These are phyloP conservation scores for Backusella parvicylindrica DNA, from an alignment of 192 early-diverging fungal species.

Conservation along the genomic window DNA sequence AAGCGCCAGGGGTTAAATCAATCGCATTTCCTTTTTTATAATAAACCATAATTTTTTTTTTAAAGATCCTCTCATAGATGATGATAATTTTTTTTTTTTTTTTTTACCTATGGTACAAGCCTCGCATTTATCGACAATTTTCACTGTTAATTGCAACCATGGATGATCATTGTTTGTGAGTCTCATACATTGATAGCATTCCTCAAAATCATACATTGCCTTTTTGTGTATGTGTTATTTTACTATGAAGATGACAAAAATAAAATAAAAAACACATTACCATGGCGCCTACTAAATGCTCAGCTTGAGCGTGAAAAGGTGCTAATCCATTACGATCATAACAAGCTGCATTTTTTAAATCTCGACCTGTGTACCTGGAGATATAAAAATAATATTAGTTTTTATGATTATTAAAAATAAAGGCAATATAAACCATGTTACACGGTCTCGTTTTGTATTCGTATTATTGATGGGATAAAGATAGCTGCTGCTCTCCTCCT, in stretches of 20 bases:
- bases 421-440: slow-evolving; percentile 22
- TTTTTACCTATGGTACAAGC: slow-evolving; percentile 17
- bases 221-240: background rate
- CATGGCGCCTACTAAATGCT: slow-evolving; percentile 40
- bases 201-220: slow-evolving; percentile 32
- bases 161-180: slow-evolving; percentile 20
- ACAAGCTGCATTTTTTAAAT: slow-evolving; percentile 40
- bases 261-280: background rate
- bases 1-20: slow-evolving; percentile 26
- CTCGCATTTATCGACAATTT: slow-evolving; percentile 36
- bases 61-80: background rate
- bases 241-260: background rate
- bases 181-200: slow-evolving; percentile 38
- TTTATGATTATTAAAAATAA: background rate
- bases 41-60: background rate
- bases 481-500: background rate
- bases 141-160: slow-evolving; percentile 15
- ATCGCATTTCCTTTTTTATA: slow-evolving; percentile 11
- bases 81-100: background rate
- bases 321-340: slow-evolving; percentile 36
- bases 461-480: background rate
- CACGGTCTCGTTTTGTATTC: slow-evolving; percentile 21
- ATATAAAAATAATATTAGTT: background rate
- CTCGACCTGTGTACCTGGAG: slow-evolving; percentile 31
- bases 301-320: slow-evolving; percentile 24